A percentile compares a stretch with the other conserved stretches of the same genome.
phyloP scores from a whole-genome alignment of 1,284 basidiomycete species.

The Papiliotrema terrestris region DNA sequence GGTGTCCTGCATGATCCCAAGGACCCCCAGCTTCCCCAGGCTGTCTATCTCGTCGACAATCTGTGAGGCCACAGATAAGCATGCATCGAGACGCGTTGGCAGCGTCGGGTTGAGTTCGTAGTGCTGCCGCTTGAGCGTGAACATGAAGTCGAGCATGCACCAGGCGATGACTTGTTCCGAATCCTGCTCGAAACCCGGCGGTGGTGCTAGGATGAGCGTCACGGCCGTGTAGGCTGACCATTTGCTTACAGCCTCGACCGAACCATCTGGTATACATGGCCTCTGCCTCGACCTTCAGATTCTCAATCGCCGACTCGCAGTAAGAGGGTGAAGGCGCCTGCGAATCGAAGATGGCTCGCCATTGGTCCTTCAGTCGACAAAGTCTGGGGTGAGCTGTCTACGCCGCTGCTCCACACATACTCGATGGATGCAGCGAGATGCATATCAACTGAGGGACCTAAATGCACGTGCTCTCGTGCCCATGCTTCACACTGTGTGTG shows the following conservation, averaged over 20 bases:
- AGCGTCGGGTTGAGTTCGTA: slow-evolving; percentile 19
- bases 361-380: slow-evolving; percentile 37
- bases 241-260: slow-evolving; percentile 20
- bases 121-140: slow-evolving; percentile 30
- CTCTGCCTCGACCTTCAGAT: slow-evolving; percentile 22
- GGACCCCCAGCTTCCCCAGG: slow-evolving; percentile 23
- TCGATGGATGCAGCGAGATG: slow-evolving; percentile 35
- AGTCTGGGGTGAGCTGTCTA: slow-evolving; percentile 12
- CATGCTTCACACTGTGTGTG: slow-evolving; percentile 23
- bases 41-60: slow-evolving; percentile 32
- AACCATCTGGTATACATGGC: slow-evolving; percentile 28
- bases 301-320: slow-evolving; percentile 29
- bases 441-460: slow-evolving; percentile 33
- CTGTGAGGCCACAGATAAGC: slow-evolving; percentile 21
- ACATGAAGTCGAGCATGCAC: slow-evolving; percentile 33
- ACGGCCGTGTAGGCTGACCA: not conserved
- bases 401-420: slow-evolving; percentile 5
- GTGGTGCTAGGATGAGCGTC: slow-evolving; percentile 12
- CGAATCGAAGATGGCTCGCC: slow-evolving; percentile 27
- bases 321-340: slow-evolving; percentile 20
- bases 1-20: slow-evolving; percentile 38
- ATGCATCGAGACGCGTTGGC: slow-evolving; percentile 23
- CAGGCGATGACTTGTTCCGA: slow-evolving; percentile 32
- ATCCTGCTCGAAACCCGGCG: slow-evolving; percentile 25
- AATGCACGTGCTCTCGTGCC: slow-evolving; percentile 29